These are phyloP conservation scores for Fusarium hainanense DNA, from an alignment of 2,329 filamentous ascomycete genomes.

Conservation along the genomic window DNA sequence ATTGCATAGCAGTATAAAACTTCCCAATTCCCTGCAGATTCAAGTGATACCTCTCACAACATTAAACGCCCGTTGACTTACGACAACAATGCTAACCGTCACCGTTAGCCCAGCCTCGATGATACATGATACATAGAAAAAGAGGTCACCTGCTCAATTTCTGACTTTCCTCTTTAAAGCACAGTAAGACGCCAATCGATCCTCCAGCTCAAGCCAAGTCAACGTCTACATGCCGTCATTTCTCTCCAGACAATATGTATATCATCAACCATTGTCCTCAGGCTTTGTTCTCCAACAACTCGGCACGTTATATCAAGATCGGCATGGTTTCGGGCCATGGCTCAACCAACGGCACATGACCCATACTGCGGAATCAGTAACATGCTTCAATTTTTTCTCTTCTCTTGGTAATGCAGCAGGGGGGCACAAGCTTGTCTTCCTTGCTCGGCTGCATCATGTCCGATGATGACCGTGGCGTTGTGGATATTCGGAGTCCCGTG, in stretches of 20 bases:
- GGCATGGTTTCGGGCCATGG: not conserved
- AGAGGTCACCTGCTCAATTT: constrained; percentile 39
- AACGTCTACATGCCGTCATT: constrained; percentile 8
- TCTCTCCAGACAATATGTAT: not conserved
- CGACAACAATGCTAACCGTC: constrained; percentile 13
- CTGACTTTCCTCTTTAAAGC: constrained; percentile 24
- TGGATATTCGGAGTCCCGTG: constrained; percentile 36
- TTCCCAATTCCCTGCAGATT: not conserved
- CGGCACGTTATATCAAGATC: not conserved
- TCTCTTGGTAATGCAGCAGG: constrained; percentile 4
- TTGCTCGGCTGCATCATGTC: constrained; percentile 25
- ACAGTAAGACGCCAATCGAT: constrained; percentile 23
- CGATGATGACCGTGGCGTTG: constrained; percentile 44
- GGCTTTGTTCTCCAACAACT: constrained; percentile 2
- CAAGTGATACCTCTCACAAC: not conserved
- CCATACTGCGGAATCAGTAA: constrained; percentile 29
- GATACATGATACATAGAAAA: not conserved
- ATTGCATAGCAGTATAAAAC: not conserved
- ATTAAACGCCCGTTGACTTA: constrained; percentile 12
- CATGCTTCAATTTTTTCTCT: not conserved
- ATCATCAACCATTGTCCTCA: constrained; percentile 3
- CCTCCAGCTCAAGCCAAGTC: not conserved
- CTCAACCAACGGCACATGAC: constrained; percentile 8
- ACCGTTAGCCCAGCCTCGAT: constrained; percentile 26
- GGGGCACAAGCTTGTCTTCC: not conserved